phyloP scores from a whole-genome alignment of 331 rosid species.

The Acacia pycnantha region DNA sequence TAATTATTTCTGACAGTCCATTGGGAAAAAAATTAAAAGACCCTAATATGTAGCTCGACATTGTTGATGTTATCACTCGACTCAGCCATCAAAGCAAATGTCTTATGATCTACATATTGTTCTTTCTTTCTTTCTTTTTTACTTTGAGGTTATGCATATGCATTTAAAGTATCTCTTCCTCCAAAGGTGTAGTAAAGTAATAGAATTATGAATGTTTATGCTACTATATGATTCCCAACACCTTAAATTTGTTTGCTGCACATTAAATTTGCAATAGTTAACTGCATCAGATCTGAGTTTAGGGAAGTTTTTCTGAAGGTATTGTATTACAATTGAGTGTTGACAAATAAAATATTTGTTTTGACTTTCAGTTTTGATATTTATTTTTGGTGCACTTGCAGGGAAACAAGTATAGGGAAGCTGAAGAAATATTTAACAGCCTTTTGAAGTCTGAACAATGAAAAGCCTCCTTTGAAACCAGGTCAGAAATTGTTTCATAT shows the following conservation, averaged over 20 bases:
- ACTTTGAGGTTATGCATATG: neutral
- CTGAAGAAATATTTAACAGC: conserved; percentile 74
- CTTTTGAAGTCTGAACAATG: conserved; percentile 68
- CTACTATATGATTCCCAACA: neutral
- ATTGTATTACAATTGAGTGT: neutral
- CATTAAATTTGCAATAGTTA: neutral
- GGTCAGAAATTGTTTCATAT: conserved; percentile 93
- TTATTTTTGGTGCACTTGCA: conserved; percentile 35
- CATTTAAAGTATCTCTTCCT: neutral
- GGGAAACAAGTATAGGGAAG: conserved; percentile 82
- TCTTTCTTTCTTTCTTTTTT: neutral
- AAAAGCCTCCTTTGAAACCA: conserved; percentile 68
- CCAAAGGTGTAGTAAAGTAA: neutral
- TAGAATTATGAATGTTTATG: neutral
- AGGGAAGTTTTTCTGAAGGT: neutral
- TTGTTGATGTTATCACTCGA: too few relatives aligned
- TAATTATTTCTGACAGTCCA: too few relatives aligned
- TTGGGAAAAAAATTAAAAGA: too few relatives aligned
- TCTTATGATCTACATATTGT: neutral
- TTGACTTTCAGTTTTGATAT: conserved; percentile 12
- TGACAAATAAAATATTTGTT: neutral
- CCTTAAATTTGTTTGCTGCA: neutral
- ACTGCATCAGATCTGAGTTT: neutral
- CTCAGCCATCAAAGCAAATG: too few relatives aligned
- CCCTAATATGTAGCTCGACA: too few relatives aligned